These are phyloP conservation scores for Leucoagaricus sp. DNA, from an alignment of 1,284 basidiomycete genomes.

Conservation along the genomic window DNA sequence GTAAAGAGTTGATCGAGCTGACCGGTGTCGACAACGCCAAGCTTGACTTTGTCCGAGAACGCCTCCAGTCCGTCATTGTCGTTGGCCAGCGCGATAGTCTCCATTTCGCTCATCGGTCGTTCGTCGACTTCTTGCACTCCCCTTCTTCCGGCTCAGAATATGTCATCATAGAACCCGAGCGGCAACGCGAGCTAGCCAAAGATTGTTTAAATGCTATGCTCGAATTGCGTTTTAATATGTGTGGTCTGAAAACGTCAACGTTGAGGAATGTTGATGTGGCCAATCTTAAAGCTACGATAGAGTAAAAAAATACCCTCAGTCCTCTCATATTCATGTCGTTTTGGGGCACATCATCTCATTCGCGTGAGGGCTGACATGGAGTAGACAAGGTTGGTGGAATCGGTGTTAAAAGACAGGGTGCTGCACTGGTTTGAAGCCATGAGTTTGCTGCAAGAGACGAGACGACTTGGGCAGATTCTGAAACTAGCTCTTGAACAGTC, in stretches of 20 bases:
- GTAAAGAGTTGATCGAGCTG: conserved; percentile 13
- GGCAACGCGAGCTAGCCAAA: conserved; percentile 21
- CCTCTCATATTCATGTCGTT: conserved; percentile 34
- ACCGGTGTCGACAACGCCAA: neutral
- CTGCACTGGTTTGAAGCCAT: conserved; percentile 40
- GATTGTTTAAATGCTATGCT: conserved; percentile 29
- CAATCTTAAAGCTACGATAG: too few relatives aligned
- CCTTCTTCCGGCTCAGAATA: too few relatives aligned
- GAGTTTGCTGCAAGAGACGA: conserved; percentile 27
- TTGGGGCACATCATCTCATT: conserved; percentile 33
- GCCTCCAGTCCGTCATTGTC: conserved; percentile 23
- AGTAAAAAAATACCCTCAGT: conserved; percentile 24
- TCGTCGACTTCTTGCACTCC: conserved; percentile 27
- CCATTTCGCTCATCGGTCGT: conserved; percentile 26
- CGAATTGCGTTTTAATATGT: conserved; percentile 36
- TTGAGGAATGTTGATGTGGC: conserved; percentile 23
- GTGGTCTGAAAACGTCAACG: conserved; percentile 28
- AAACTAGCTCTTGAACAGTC: too few relatives aligned
- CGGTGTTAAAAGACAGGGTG: conserved; percentile 26
- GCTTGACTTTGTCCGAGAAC: conserved; percentile 20
- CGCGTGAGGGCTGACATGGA: conserved; percentile 3
- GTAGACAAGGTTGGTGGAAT: neutral
- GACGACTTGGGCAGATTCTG: conserved; percentile 11
- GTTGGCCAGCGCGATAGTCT: too few relatives aligned
- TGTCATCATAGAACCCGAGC: too few relatives aligned